Evolutionary conservation across 1,284 basidiomycete species (phyloP).

Genomic region (Ganoderma sinense): DNA sequence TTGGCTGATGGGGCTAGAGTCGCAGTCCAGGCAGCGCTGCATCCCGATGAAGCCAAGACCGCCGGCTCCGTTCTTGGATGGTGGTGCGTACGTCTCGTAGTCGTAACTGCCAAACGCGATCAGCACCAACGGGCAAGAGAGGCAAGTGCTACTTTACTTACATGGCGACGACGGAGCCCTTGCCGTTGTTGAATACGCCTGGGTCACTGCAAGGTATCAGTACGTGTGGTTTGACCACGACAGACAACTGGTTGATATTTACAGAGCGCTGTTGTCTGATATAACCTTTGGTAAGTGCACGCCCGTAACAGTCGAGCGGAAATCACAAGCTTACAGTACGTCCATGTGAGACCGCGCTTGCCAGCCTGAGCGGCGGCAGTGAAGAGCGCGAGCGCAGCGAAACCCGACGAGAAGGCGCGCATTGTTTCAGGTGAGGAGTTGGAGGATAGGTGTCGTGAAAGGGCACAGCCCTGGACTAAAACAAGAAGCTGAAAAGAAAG

Average conservation of each 20-base stretch:
- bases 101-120: background rate
- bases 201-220: background rate
- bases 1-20: constrained; percentile 8
- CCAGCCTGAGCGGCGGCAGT: constrained; percentile 3
- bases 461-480: background rate
- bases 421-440: background rate
- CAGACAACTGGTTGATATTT: background rate
- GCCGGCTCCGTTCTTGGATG: constrained; percentile 1
- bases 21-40: constrained; percentile 7
- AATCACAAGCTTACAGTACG: background rate
- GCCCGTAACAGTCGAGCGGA: too few relatives aligned
- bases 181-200: constrained; percentile 6
- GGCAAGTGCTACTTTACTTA: background rate
- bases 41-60: constrained; percentile 8
- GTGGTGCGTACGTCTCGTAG: constrained; percentile 3
- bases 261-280: constrained; percentile 1
- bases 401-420: background rate
- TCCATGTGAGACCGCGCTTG: constrained; percentile 6
- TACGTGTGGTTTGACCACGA: background rate
- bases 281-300: background rate
- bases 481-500: background rate
- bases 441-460: background rate
- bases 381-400: constrained; percentile 3
- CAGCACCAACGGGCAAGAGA: too few relatives aligned
- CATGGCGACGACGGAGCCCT: constrained; percentile 4